These are phyloP conservation scores for Adansonia gregorii DNA, from an alignment of 441 rosid genomes.

Conservation along the genomic window DNA sequence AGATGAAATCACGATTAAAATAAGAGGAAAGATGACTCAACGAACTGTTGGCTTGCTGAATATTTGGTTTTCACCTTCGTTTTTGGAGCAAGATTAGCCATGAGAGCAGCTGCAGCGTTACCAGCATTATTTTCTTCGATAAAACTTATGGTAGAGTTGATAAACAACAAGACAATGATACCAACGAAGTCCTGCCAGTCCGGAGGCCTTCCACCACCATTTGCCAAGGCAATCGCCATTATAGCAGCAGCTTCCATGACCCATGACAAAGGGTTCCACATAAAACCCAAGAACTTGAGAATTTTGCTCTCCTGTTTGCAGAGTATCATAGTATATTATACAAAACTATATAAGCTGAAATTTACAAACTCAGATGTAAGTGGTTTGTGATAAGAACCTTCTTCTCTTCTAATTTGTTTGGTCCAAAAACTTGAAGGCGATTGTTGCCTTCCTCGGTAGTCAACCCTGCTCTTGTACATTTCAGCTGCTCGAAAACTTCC, in stretches of 20 bases:
- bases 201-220: conserved; percentile 78
- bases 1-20: background rate
- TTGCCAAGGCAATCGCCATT: conserved; percentile 82
- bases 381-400: conserved; percentile 46
- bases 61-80: conserved; percentile 57
- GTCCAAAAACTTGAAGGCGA: conserved; percentile 81
- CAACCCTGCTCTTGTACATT: conserved; percentile 76
- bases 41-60: background rate
- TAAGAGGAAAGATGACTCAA: background rate
- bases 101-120: conserved; percentile 91
- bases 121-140: conserved; percentile 95
- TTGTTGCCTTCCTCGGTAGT: conserved; percentile 69
- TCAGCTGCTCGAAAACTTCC: conserved; percentile 88
- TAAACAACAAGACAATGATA: conserved; percentile 62
- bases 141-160: conserved; percentile 92
- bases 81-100: conserved; percentile 91
- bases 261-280: conserved; percentile 99
- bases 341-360: background rate
- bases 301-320: conserved; percentile 69
- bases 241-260: conserved; percentile 96
- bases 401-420: conserved; percentile 88
- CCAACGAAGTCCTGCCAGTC: conserved; percentile 97
- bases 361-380: background rate
- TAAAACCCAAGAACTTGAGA: conserved; percentile 84
- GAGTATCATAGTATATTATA: conserved; percentile 12